Evolutionary conservation across 805 yeast species (phyloP).

Genomic region (Dipodascus geniculatus): DNA sequence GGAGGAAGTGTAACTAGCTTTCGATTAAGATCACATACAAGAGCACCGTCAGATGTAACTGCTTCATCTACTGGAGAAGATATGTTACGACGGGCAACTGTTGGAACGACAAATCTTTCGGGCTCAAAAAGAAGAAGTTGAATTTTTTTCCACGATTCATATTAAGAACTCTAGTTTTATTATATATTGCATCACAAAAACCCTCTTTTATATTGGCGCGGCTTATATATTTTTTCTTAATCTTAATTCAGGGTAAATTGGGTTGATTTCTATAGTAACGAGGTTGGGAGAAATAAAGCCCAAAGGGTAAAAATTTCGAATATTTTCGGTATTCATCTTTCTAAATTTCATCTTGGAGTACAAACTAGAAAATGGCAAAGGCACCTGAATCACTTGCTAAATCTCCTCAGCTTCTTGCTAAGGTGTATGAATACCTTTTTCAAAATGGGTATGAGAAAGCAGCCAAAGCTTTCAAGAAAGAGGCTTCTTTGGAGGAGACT

Average conservation of each 20-base stretch:
- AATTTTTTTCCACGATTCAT: neutral
- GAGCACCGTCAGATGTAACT: neutral
- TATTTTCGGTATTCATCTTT: neutral
- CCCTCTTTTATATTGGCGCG: neutral
- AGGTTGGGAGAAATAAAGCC: neutral
- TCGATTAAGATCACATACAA: neutral
- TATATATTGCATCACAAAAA: neutral
- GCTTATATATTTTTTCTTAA: too few relatives aligned
- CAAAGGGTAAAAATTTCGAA: neutral
- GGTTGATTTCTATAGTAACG: neutral
- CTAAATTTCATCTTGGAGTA: neutral
- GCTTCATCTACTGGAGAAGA: neutral
- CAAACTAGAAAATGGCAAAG: neutral
- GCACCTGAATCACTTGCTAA: neutral
- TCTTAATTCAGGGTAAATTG: conserved; percentile 2
- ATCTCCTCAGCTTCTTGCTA: neutral
- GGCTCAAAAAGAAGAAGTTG: neutral
- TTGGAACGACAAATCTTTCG: neutral
- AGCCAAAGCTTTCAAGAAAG: conserved; percentile 24
- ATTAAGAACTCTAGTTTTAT: too few relatives aligned
- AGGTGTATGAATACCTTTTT: conserved; percentile 16
- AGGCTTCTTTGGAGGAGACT: conserved; percentile 12
- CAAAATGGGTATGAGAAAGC: conserved; percentile 22
- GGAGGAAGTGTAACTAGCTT: neutral
- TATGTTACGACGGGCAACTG: neutral